A percentile compares a stretch with the other conserved stretches of the same genome.
These are phyloP conservation scores for Aspergillus sclerotiicarbonarius DNA, from an alignment of 495 filamentous ascomycete genomes.

Conservation along the genomic window DNA sequence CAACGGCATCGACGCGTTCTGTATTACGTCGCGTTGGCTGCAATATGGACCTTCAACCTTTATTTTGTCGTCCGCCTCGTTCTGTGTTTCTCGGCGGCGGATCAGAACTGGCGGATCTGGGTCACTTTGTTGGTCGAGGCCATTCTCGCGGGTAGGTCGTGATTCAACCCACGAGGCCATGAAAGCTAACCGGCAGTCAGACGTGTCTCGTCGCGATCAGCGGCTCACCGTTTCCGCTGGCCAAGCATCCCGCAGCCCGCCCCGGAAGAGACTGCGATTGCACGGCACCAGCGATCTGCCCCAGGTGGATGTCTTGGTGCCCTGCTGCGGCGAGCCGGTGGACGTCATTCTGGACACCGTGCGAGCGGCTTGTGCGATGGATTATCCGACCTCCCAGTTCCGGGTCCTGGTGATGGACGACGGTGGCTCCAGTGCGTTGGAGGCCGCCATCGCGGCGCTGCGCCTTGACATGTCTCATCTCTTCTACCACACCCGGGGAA, in stretches of 20 bases:
- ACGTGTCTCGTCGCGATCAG: conserved; percentile 29
- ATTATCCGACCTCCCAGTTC: conserved; percentile 48
- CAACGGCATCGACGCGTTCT: conserved; percentile 25
- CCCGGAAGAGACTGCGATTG: conserved; percentile 27
- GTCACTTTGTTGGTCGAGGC: conserved; percentile 28
- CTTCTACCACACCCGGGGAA: conserved; percentile 45
- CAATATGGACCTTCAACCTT: conserved; percentile 22
- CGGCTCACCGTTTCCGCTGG: conserved; percentile 22
- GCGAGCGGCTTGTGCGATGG: conserved; percentile 42
- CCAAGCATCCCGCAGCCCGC: not conserved
- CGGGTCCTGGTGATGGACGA: conserved; percentile 53
- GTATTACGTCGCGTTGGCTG: conserved; percentile 20
- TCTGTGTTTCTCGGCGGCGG: conserved; percentile 7
- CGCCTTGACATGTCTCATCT: conserved; percentile 35
- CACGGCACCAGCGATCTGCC: conserved; percentile 27
- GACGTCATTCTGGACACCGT: conserved; percentile 53
- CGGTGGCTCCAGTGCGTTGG: conserved; percentile 36
- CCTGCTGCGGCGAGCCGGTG: conserved; percentile 49
- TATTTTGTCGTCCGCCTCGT: conserved; percentile 26
- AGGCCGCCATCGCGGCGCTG: conserved; percentile 27
- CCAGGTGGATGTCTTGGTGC: conserved; percentile 46
- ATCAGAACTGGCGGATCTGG: conserved; percentile 32
- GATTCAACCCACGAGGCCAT: not conserved
- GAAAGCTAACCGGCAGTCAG: conserved; percentile 12
- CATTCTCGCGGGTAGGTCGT: conserved; percentile 27